These are phyloP conservation scores for Euphorbia schlechtendalii DNA, from an alignment of 441 rosid genomes.

Conservation along the genomic window DNA sequence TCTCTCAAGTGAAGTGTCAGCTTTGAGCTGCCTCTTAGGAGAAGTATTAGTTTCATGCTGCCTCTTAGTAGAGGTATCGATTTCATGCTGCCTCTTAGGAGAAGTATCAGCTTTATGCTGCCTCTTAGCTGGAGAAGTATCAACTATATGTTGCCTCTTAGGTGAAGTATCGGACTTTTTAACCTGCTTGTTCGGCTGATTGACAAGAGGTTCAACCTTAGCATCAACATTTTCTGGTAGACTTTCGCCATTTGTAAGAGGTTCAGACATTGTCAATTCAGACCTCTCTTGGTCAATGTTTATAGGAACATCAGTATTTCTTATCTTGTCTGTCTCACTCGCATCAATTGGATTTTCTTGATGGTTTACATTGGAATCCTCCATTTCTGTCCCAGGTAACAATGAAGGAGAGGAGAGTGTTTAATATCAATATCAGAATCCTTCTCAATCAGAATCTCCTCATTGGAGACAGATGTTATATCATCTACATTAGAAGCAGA, in stretches of 20 bases:
- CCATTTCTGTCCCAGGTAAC: slow-evolving; percentile 42
- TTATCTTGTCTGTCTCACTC: slow-evolving; percentile 23
- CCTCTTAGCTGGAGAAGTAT: slow-evolving; percentile 30
- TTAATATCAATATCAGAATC: slow-evolving; percentile 35
- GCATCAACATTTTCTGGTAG: slow-evolving; percentile 31
- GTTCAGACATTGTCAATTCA: slow-evolving; percentile 29
- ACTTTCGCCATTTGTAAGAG: slow-evolving; percentile 34
- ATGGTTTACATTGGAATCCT: slow-evolving; percentile 35
- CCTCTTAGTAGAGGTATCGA: slow-evolving; percentile 32
- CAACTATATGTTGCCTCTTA: slow-evolving; percentile 31
- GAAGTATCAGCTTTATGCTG: too few species aligned
- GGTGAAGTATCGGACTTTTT: slow-evolving; percentile 39
- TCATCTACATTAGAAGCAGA: slow-evolving; percentile 27
- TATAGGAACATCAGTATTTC: slow-evolving; percentile 37
- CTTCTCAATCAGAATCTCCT: slow-evolving; percentile 39
- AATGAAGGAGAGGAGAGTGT: slow-evolving; percentile 32
- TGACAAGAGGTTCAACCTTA: slow-evolving; percentile 35
- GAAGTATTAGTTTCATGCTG: slow-evolving; percentile 40
- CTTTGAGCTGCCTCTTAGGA: slow-evolving; percentile 21
- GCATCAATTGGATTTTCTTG: slow-evolving; percentile 34
- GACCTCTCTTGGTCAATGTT: slow-evolving; percentile 41
- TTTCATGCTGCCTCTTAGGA: slow-evolving; percentile 36
- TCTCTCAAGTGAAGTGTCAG: slow-evolving; percentile 21
- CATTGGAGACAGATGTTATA: slow-evolving; percentile 32
- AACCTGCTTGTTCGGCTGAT: slow-evolving; percentile 40